Percentiles rank a stretch among this genome's conserved stretches.
Conservation (phyloP, 257 asterid species). For the Nicotiana benthamiana region DNA sequence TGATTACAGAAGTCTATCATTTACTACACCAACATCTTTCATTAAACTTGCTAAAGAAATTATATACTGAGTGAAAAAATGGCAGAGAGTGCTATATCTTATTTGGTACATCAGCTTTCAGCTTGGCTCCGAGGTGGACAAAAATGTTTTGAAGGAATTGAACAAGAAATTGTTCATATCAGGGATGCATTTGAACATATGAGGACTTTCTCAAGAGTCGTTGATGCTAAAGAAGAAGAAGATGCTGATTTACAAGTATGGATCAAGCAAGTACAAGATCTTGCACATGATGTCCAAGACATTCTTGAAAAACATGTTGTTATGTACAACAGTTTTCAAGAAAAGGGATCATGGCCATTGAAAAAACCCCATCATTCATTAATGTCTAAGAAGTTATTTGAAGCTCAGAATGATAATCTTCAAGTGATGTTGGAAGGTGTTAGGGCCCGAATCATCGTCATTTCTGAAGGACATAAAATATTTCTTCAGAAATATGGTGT, state of each 20-base stretch:
- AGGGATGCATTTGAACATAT: conserved; percentile 25
- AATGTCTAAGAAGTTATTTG: neutral
- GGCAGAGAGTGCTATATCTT: conserved; percentile 21
- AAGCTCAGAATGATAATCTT: conserved; percentile 12
- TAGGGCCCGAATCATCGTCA: conserved; percentile 1
- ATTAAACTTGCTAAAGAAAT: neutral
- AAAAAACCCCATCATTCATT: neutral
- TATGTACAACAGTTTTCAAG: neutral
- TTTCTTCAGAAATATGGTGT: conserved; percentile 7
- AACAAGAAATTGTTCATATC: conserved; percentile 16
- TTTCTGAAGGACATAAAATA: conserved; percentile 11
- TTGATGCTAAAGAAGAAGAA: conserved; percentile 23
- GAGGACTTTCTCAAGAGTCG: conserved; percentile 26
- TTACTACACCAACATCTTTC: neutral
- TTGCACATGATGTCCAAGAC: conserved; percentile 28
- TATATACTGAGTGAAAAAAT: neutral
- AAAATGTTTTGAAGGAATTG: conserved; percentile 12
- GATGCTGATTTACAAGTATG: conserved; percentile 22
- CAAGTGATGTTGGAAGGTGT: neutral
- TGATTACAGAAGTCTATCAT: neutral
- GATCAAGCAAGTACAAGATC: conserved; percentile 28
- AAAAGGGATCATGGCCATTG: neutral
- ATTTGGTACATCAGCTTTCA: conserved; percentile 15
- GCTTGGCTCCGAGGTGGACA: conserved; percentile 5
- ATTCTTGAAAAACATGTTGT: conserved; percentile 21